phyloP scores from a whole-genome alignment of 208 protist genomes.

The Leishmania lainsoni region DNA sequence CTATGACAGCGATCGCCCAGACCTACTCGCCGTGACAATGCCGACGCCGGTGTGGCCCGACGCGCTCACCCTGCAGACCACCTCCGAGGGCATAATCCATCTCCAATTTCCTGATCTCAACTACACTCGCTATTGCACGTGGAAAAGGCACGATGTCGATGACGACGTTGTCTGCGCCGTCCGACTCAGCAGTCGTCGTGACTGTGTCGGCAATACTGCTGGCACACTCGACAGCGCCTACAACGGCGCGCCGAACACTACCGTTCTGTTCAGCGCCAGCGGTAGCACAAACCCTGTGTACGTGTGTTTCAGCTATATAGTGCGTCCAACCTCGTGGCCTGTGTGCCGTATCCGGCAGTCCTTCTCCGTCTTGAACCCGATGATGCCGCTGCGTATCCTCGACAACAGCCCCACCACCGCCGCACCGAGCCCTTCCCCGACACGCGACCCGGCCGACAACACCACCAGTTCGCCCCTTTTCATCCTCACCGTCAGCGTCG shows the following conservation, averaged over 20 bases:
- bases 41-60: constrained; percentile 33
- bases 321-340: constrained; percentile 19
- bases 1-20: constrained; percentile 20
- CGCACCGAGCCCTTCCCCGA: constrained; percentile 22
- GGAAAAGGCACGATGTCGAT: neutral
- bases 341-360: constrained; percentile 17
- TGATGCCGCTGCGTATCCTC: constrained; percentile 36
- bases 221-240: constrained; percentile 48
- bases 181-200: constrained; percentile 44
- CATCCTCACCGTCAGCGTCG: constrained; percentile 29
- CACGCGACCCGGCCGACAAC: constrained; percentile 23
- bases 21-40: constrained; percentile 31
- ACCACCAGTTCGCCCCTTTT: constrained; percentile 28
- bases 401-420: constrained; percentile 19
- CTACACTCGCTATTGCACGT: constrained; percentile 26
- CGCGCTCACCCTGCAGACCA: constrained; percentile 20
- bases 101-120: constrained; percentile 25
- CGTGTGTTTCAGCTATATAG: constrained; percentile 38
- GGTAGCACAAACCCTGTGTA: constrained; percentile 47
- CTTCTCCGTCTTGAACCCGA: constrained; percentile 36
- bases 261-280: constrained; percentile 29
- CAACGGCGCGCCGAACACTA: constrained; percentile 29
- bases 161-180: constrained; percentile 34
- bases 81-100: constrained; percentile 23
- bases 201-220: constrained; percentile 52